Evolutionary conservation across 495 filamentous ascomycete genomes (phyloP).

Genomic region (Talaromyces borbonicus): DNA sequence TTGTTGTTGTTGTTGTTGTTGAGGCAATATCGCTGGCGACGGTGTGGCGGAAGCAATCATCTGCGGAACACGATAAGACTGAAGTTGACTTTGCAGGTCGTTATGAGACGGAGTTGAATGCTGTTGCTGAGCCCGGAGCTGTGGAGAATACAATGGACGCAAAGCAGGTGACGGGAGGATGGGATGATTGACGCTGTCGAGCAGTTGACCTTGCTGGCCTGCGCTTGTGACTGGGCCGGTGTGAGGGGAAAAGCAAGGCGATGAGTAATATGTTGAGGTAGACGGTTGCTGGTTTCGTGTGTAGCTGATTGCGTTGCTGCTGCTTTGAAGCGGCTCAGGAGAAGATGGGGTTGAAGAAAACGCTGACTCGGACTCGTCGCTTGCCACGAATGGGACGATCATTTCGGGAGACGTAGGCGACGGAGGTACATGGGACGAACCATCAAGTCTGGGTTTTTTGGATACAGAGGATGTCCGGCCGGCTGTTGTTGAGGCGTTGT

Average conservation of each 20-base stretch:
- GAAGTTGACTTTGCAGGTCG: background rate
- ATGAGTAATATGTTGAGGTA: slow-evolving; percentile 20
- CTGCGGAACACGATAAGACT: slow-evolving; percentile 15
- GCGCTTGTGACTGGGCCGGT: background rate
- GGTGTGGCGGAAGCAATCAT: slow-evolving; percentile 17
- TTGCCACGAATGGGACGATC: slow-evolving; percentile 10
- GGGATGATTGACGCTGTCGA: slow-evolving; percentile 23
- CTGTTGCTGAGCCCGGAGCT: background rate
- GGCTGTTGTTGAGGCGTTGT: slow-evolving; percentile 22
- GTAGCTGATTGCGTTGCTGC: background rate
- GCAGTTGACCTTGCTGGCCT: slow-evolving; percentile 15
- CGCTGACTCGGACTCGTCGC: slow-evolving; percentile 8
- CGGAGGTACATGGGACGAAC: slow-evolving; percentile 15
- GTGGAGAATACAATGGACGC: slow-evolving; percentile 19
- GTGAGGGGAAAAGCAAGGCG: slow-evolving; percentile 30
- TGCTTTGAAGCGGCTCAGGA: slow-evolving; percentile 20
- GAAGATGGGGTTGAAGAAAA: slow-evolving; percentile 29
- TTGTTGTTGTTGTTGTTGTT: slow-evolving; percentile 10
- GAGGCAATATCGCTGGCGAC: slow-evolving; percentile 25
- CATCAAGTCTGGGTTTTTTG: background rate
- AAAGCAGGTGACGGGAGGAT: slow-evolving; percentile 35
- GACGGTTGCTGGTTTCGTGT: background rate
- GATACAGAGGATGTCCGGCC: background rate
- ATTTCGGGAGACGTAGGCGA: slow-evolving; percentile 32
- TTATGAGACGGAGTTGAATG: background rate